phyloP scores from a whole-genome alignment of 257 asterid species.

The Solanum sitiens region DNA sequence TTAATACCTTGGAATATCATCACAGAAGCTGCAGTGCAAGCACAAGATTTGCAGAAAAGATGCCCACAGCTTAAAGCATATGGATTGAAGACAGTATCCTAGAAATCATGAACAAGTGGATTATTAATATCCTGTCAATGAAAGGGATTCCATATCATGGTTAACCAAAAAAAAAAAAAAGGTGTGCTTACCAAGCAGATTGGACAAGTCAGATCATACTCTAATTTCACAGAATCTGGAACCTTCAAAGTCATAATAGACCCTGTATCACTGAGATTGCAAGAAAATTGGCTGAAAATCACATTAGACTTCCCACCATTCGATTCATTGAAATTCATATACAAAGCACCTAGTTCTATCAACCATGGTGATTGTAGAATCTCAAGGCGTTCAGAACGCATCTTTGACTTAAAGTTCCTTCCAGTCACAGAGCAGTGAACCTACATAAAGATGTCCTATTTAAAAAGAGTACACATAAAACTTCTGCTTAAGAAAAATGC shows the following conservation, averaged over 20 bases:
- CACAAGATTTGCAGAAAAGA: constrained; percentile 71
- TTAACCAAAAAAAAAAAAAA: neutral
- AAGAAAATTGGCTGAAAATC: constrained; percentile 32
- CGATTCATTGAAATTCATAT: constrained; percentile 35
- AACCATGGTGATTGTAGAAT: constrained; percentile 77
- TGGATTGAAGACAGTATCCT: constrained; percentile 74
- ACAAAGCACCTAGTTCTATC: constrained; percentile 76
- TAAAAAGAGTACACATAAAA: neutral
- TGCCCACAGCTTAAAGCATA: constrained; percentile 79
- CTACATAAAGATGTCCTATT: constrained; percentile 20
- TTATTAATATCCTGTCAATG: neutral
- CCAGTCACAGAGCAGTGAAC: constrained; percentile 69
- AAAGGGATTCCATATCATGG: neutral
- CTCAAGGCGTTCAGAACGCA: constrained; percentile 53
- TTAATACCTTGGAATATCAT: constrained; percentile 61
- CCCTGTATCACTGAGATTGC: constrained; percentile 33
- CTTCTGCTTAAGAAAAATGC: neutral
- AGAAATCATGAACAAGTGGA: neutral
- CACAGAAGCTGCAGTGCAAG: constrained; percentile 77
- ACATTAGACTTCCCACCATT: constrained; percentile 23
- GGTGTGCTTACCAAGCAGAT: constrained; percentile 62
- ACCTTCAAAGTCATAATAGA: constrained; percentile 47
- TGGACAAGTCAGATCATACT: constrained; percentile 67
- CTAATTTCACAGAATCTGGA: constrained; percentile 49
- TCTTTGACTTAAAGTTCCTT: constrained; percentile 62